These are phyloP conservation scores for Cynanchum wilfordii DNA, from an alignment of 257 asterid genomes.

Conservation along the genomic window DNA sequence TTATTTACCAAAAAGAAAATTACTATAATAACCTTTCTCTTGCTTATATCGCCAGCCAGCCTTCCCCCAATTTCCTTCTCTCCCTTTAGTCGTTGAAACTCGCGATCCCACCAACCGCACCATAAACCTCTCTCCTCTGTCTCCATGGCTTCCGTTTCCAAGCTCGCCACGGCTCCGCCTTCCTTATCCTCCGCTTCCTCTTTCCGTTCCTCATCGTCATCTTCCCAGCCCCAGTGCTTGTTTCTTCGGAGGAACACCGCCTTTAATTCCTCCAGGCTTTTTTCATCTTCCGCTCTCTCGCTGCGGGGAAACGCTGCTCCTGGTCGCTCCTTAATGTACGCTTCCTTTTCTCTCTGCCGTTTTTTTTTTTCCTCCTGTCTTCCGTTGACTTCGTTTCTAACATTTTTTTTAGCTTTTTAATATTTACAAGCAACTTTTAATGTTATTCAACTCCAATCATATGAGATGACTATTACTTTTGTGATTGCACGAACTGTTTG, in stretches of 20 bases:
- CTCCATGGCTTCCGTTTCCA: slow-evolving; percentile 68
- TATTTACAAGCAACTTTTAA: background rate
- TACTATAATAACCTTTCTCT: background rate
- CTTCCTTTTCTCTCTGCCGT: background rate
- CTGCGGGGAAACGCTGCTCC: slow-evolving; percentile 22
- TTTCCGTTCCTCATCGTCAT: slow-evolving; percentile 33
- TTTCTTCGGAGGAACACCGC: slow-evolving; percentile 32
- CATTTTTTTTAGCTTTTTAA: background rate
- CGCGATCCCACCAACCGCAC: background rate
- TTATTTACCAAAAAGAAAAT: too few relatives aligned
- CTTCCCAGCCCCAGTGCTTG: slow-evolving; percentile 32
- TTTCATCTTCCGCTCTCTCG: slow-evolving; percentile 40
- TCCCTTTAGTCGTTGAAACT: background rate
- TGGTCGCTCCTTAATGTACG: slow-evolving; percentile 51
- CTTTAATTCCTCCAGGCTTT: slow-evolving; percentile 10
- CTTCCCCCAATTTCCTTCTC: background rate
- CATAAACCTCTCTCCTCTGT: background rate
- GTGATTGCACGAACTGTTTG: background rate
- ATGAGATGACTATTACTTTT: background rate
- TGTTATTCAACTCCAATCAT: background rate
- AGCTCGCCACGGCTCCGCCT: slow-evolving; percentile 36
- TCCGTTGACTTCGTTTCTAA: background rate
- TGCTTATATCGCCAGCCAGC: background rate
- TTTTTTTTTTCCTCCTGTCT: background rate
- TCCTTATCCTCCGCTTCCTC: slow-evolving; percentile 9